Conservation (phyloP, 176 grass and related monocot species). For the Bothriochloa decipiens region DNA sequence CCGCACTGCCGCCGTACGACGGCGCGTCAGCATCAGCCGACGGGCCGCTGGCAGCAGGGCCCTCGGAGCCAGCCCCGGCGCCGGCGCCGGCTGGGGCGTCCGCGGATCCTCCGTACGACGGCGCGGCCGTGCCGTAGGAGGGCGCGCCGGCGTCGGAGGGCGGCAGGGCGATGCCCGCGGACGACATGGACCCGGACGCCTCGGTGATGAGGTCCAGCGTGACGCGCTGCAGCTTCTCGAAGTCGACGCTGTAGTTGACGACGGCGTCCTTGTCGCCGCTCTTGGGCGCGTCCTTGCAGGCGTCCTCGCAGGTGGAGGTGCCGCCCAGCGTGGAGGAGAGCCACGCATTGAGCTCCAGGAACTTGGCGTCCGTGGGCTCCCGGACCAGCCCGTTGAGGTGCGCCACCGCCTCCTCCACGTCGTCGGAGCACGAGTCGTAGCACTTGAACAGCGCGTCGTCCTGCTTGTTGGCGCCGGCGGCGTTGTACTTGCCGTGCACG, state of each 20-base stretch:
- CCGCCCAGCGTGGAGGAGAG: conserved; percentile 45
- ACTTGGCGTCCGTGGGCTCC: conserved; percentile 50
- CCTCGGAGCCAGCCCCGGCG: not conserved
- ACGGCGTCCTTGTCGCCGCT: conserved; percentile 30
- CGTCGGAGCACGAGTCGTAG: conserved; percentile 54
- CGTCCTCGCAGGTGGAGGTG: conserved; percentile 47
- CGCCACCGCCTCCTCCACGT: conserved; percentile 52
- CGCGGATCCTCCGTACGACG: not conserved
- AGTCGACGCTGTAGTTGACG: conserved; percentile 46
- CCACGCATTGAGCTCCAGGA: conserved; percentile 56
- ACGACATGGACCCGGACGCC: conserved; percentile 41
- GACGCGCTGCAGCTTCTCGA: conserved; percentile 53
- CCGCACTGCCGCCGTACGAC: not conserved
- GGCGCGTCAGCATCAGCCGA: not conserved
- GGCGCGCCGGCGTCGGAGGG: conserved; percentile 31
- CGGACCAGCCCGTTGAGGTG: conserved; percentile 44
- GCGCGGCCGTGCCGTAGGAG: conserved; percentile 8
- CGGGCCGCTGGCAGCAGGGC: not conserved
- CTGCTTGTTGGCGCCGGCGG: not conserved
- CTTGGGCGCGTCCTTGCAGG: conserved; percentile 40
- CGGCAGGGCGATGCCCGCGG: conserved; percentile 16
- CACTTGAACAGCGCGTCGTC: conserved; percentile 29
- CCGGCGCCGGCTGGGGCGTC: not conserved
- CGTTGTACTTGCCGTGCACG: conserved; percentile 27
- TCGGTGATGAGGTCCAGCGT: conserved; percentile 50